Evolutionary conservation across 2,329 filamentous ascomycete species (phyloP), one percentile per base, ranked within the genome.

Genomic region (Xylaria sp.): DNA sequence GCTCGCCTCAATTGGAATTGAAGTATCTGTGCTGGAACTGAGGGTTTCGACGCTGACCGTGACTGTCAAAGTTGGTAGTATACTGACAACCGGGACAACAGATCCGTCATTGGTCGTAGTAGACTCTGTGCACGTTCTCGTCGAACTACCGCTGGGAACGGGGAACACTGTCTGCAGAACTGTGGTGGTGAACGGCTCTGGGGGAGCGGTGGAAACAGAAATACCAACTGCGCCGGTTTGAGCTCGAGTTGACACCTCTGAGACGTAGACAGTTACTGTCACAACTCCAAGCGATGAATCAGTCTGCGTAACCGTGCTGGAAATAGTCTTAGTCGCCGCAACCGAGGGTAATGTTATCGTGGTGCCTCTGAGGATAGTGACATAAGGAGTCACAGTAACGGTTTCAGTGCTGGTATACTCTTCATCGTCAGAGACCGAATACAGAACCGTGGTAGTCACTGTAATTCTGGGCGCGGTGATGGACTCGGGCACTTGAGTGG

Each of bases 371-470:
- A 63, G 66, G 32, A 60, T 61, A 25, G 65, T 70, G n/a, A 65
- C 39, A 25, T 25, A 3, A 5, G 71, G 70, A 6, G 67, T 72
- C 57, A 67, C 39, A 1, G 70, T 73, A 6, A 72, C 55, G 5
- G 69, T 73, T 13, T 63, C 65, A 10, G 63, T 70, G 13, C 56
- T 30, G 3, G 69, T 66, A 36, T 59, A 66, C 18, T 61, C 63
- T 43, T 65, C 65, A 18, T 60, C 39, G 23, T 39, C 30, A 15
- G 41, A 53, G 10, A 12, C 25, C 25, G 65, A 52, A 39, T 60
- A 59, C 3, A 15, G 4, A 28, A 71, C 43, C 7, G 67, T 68
- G 2, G 60, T 71, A 2, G 65, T 66, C 41, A 66, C 39, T 1
- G 63, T 68, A 36, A 66, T 59, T 15, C 25, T 62, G 1, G 68